Percentiles rank a stretch among this genome's conserved stretches.
These are phyloP conservation scores for Curvularia eragrostidis DNA, from an alignment of 2,329 filamentous ascomycete species.

Conservation along the genomic window DNA sequence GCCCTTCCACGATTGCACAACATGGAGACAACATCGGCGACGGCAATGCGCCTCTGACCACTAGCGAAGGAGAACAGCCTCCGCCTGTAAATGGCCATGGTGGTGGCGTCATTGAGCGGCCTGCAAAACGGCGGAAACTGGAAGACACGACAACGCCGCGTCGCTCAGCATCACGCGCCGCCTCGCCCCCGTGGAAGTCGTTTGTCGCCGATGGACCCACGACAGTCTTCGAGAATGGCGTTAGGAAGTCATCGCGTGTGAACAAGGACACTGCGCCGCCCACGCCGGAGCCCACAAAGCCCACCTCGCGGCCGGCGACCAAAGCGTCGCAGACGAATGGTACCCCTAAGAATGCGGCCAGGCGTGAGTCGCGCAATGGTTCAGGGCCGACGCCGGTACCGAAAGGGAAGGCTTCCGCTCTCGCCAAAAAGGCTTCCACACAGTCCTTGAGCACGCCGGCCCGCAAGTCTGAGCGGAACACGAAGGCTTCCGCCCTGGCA, in stretches of 20 bases:
- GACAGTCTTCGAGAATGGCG: constrained; percentile 73
- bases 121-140: constrained; percentile 69
- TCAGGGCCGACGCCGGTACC: constrained; percentile 20
- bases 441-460: constrained; percentile 31
- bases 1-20: constrained; percentile 27
- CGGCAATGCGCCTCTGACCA: constrained; percentile 36
- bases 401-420: constrained; percentile 29
- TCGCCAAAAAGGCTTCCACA: constrained; percentile 33
- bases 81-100: constrained; percentile 28
- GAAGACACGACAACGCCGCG: constrained; percentile 46
- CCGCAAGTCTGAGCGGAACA: constrained; percentile 47
- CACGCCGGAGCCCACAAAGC: constrained; percentile 55
- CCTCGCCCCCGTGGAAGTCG: constrained; percentile 94
- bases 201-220: constrained; percentile 85
- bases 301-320: constrained; percentile 30
- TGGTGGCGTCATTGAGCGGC: constrained; percentile 38
- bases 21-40: constrained; percentile 18
- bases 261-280: constrained; percentile 55
- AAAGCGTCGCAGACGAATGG: constrained; percentile 43
- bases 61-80: constrained; percentile 34
- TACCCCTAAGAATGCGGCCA: constrained; percentile 28
- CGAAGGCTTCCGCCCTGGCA: constrained; percentile 29
- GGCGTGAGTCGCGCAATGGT: constrained; percentile 33
- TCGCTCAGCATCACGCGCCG: constrained; percentile 54
- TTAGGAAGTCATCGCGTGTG: constrained; percentile 66